phyloP scores from a whole-genome alignment of 768 basidiomycete species.

The Rhodosporidiobolus odoratus region DNA sequence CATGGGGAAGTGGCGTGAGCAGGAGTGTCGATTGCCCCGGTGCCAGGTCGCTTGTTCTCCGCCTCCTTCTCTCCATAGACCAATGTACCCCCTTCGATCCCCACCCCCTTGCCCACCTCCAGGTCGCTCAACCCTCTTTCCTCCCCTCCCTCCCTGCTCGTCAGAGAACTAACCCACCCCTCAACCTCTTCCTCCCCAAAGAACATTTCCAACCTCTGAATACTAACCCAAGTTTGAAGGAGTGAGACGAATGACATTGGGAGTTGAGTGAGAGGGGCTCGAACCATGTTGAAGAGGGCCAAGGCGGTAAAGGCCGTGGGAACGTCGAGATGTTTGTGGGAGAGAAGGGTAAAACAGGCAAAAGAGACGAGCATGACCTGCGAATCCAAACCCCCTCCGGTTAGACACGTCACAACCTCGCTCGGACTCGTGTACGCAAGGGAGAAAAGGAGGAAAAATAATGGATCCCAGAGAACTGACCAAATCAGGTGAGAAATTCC shows the following conservation, averaged over 20 bases:
- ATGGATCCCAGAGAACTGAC: background rate
- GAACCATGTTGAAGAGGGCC: conserved; percentile 57
- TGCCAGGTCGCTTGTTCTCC: no score
- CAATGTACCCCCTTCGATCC: conserved; percentile 1
- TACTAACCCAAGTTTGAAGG: conserved; percentile 39
- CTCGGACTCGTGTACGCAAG: no score
- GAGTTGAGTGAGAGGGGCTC: conserved; percentile 17
- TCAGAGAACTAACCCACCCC: conserved; percentile 45
- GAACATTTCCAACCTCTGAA: conserved; percentile 46
- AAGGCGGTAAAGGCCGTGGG: conserved; percentile 82
- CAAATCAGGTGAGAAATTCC: conserved; percentile 31
- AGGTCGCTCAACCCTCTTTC: background rate
- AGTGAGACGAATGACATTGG: background rate
- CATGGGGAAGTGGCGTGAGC: no score
- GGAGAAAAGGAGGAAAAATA: background rate
- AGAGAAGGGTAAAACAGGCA: conserved; percentile 44
- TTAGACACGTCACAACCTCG: background rate
- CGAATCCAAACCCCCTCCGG: background rate
- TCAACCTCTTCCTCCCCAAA: conserved; percentile 47
- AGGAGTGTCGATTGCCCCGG: background rate
- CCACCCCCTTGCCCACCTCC: background rate
- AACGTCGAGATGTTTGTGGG: conserved; percentile 68
- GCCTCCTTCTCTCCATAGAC: conserved; percentile 1
- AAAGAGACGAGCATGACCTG: conserved; percentile 35
- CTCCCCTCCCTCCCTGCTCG: no score